phyloP scores from a whole-genome alignment of 1,139 yeast genomes.

The Magnusiomyces suaveolens region DNA sequence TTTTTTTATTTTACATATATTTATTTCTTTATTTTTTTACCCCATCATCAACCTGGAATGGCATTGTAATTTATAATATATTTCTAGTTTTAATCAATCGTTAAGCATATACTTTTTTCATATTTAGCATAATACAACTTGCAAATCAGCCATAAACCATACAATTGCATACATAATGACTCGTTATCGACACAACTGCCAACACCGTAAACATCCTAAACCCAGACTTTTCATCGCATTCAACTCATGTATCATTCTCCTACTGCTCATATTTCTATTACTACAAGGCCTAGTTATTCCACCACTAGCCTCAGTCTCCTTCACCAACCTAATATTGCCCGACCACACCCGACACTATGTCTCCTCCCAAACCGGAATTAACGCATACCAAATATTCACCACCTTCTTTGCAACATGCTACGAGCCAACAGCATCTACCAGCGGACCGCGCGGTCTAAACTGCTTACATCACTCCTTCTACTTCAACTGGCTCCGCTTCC shows the following conservation, averaged over 20 bases:
- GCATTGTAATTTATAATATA: too few relatives aligned
- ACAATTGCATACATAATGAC: neutral
- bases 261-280: neutral
- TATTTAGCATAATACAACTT: too few relatives aligned
- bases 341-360: constrained; percentile 3
- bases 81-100: too few relatives aligned
- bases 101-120: too few relatives aligned
- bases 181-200: neutral
- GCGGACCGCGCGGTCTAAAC: neutral
- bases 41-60: too few relatives aligned
- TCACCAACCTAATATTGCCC: neutral
- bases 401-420: constrained; percentile 5
- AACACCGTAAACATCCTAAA: neutral
- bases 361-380: neutral
- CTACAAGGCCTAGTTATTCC: neutral
- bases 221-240: constrained; percentile 3
- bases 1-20: too few relatives aligned
- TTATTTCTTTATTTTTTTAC: too few relatives aligned
- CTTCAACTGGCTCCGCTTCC: constrained; percentile 1
- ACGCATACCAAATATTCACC: neutral
- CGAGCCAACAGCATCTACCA: neutral
- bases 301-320: constrained; percentile 1
- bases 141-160: too few relatives aligned
- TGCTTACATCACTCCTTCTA: neutral
- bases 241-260: neutral